Evolutionary conservation across 345 rosid species (phyloP), one percentile per base, ranked within the genome.

Genomic region (Cardamine occulta): DNA sequence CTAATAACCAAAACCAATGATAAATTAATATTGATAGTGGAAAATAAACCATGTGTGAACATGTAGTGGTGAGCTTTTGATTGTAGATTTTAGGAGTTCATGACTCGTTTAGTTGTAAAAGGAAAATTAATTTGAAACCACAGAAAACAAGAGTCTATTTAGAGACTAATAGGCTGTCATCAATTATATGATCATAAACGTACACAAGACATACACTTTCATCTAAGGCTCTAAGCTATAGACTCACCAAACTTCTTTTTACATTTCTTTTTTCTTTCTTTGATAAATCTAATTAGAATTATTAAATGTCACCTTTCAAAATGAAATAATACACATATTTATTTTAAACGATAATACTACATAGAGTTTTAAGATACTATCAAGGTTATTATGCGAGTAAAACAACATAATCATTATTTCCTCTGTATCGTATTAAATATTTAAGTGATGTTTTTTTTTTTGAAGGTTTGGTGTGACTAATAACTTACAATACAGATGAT

Each of bases 41-140:
- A 52, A 75, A 40, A 17, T 61, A 62, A 76, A 63, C 24, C 44
- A 63, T 63, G 72, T 77, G 66, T 54, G 75, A 77, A 77, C 17
- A 56, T 63, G 71, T 63, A 55, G 28, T 48, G 31, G 28, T 48
- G 31, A 70, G 72, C 45, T 63, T 70, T 48, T 70, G 61, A 47
- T 55, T 45, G 3, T 54, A 45, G 61, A 6, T 26, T 28, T 31
- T 35, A 77, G 72, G 37, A 63, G 55, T 34, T 49, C 66, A 70
- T 71, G 72, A 71, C 57, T 37, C 55, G 72, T 77, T 77, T 77
- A 64, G 80, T 28, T 49, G 54, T 64, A 64, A 64, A 63, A 57
- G 80, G 76, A 71, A 77, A 77, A 71, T 39, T 39, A 58, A 77
- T 13, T 39, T 28, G 29, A 29, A 77, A 65, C 80, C 80, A 77